Base-by-base conservation (phyloP, 371 early-diverging fungal species). In the Mucor lusitanicus region DNA sequence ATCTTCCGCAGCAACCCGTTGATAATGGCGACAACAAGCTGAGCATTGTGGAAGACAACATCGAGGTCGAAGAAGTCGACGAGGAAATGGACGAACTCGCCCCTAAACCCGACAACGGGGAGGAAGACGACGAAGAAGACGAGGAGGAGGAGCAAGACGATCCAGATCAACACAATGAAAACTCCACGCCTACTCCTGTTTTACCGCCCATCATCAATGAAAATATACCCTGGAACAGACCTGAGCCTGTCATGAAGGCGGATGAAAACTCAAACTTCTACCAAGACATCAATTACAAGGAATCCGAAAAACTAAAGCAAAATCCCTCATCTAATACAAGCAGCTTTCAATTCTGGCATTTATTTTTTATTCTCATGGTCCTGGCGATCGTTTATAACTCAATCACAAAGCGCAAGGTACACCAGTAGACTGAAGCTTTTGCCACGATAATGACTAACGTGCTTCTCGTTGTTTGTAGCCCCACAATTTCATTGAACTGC, bases 211-310 rank as follows among this genome's bases (percentile, higher is more conserved):
- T 9, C 17, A 21, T 19, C n/a, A 37, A 64, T 11, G 53, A 63
- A 19, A 55, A 27, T 17, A 67, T 67, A 27, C 62, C 68, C 30
- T 67, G 68, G 68, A 55, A 67, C 13, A 40, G 62, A 62, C 62
- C 68, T 23, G 63, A 67, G 3, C 17, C 35, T 33, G 35, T 35
- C 9, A 28, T 57, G 35, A 57, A 57, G 19, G 33, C 3, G 6
- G 23, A 48, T 17, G 68, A 57, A 13, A 56, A 61, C 57, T 27
- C 56, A 27, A 32, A 53, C 11, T 67, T 67, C 17, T 62, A 67
- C 37, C 68, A 67, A 46, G 68, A 67, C 23, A 44, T 58, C 35
- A 40, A 58, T 46, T 57, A 39, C 32, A 65, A 40, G 27, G 53
- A 21, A 40, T 32, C 42, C 7, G 46, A 46, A 19, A 46, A 21